Evolutionary conservation across 106 monocot genomes (phyloP), one percentile per base, ranked within the genome.

Genomic region (Dendrobium catenatum): DNA sequence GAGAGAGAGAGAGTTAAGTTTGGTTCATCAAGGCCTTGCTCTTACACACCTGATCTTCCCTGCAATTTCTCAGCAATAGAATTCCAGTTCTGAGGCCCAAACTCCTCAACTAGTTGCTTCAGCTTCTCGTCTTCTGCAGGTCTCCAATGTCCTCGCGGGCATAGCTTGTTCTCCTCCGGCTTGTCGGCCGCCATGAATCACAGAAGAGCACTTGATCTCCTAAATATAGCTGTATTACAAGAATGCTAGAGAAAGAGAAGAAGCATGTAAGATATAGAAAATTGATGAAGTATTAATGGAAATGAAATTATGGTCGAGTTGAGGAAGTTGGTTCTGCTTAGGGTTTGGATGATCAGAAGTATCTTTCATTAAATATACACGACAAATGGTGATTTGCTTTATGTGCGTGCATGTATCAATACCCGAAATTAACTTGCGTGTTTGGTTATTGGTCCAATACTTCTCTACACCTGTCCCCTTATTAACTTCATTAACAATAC

Each of bases 1-100:
- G 58, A 20, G 46, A 46, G 44, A 58, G 58, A 18, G 18, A 58
- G 15, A 16, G 37, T 3, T 37, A 46, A 44, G 46, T 46, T 46
- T 9, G 46, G 46, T 46, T 46, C 18, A 58, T 5, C 18, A 20
- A 58, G 18, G 20, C 58, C 58, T n/a, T 58, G 0, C 15, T 4
- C 0, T 4, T 58, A 58, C 58, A 6, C 24, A 95, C 95, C 95
- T 90, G 95, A 92, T 90, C 95, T 87, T 40, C 92, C 95, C 67
- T 87, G 82, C 42, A 95, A 85, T 68, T 95, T 93, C 77, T 95
- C 91, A 0, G 95, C 89, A 47, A 95, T 89, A 5, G 85, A 95
- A 72, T 95, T 95, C 95, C 95, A 95, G 82, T 95, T 95, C 82
- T 89, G 93, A 5, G 95, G 89, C n/a, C 95, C 95, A 41, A 91